Percentiles rank a stretch among this genome's conserved stretches.
Evolutionary conservation across 108 stramenopile genomes (phyloP).

Genomic region (Nitzschia palea): DNA sequence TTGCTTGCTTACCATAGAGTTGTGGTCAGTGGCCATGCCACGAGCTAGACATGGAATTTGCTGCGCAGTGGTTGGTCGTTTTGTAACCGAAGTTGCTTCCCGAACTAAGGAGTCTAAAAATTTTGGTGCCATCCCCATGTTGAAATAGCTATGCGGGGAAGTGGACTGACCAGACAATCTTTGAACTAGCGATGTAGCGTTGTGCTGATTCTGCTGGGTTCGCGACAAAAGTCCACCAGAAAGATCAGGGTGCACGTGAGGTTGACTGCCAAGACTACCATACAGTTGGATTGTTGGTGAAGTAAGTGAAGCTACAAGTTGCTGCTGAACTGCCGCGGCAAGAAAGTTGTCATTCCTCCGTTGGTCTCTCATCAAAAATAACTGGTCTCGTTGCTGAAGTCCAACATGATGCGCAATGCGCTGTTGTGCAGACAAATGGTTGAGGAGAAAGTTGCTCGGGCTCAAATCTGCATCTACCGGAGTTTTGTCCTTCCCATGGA

Average conservation of each 20-base stretch:
- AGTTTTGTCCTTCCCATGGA: no score
- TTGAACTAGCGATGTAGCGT: conserved; percentile 35
- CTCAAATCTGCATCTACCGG: no score
- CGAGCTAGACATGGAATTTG: conserved; percentile 72
- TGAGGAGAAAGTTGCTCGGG: neutral
- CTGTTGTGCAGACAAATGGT: neutral
- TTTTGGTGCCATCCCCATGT: no score
- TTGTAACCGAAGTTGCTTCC: neutral
- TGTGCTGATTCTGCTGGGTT: neutral
- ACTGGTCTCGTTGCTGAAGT: conserved; percentile 6
- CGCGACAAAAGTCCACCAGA: neutral
- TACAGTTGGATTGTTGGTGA: conserved; percentile 5
- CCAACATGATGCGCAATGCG: neutral
- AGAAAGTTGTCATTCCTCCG: neutral
- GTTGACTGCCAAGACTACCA: neutral
- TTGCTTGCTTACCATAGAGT: conserved; percentile 49
- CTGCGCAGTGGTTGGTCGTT: neutral
- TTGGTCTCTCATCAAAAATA: conserved; percentile 7
- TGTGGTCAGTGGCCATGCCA: conserved; percentile 78
- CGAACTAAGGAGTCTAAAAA: no score
- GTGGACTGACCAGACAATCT: conserved; percentile 72
- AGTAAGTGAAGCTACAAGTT: conserved; percentile 6
- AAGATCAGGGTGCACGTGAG: no score
- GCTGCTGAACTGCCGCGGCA: conserved; percentile 1
- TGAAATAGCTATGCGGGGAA: no score